Evolutionary conservation across 2,329 filamentous ascomycete genomes (phyloP).

Genomic region (Diaporthe sp.): DNA sequence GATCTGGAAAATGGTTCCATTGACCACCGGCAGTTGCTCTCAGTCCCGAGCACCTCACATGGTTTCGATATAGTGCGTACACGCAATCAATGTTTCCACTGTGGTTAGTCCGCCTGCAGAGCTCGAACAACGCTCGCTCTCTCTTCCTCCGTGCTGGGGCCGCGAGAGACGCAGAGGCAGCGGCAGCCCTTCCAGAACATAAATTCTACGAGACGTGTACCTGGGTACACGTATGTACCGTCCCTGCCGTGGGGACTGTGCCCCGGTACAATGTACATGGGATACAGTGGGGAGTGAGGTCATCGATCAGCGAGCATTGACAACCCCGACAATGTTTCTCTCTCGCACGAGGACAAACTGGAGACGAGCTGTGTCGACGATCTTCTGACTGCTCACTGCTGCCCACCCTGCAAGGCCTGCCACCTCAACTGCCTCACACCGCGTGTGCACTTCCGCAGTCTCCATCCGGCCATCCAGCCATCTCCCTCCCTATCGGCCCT

Average conservation of each 20-base stretch:
- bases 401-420: background rate
- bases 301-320: conserved; percentile 30
- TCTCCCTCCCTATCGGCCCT: conserved; percentile 27
- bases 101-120: background rate
- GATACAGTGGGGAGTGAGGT: conserved; percentile 24
- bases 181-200: background rate
- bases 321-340: conserved; percentile 18
- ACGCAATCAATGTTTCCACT: background rate
- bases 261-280: conserved; percentile 1
- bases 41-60: conserved; percentile 5
- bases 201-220: background rate
- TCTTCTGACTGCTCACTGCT: conserved; percentile 27
- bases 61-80: background rate
- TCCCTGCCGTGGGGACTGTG: background rate
- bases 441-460: background rate
- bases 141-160: background rate
- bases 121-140: background rate
- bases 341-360: conserved; percentile 1
- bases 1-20: conserved; percentile 4
- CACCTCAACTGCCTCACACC: conserved; percentile 18
- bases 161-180: background rate
- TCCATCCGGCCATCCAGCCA: conserved; percentile 4
- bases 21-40: conserved; percentile 18
- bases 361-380: conserved; percentile 22
- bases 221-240: conserved; percentile 2